Base-by-base conservation (phyloP, 2,329 filamentous ascomycete species). In the Ophiostoma sp. region DNA sequence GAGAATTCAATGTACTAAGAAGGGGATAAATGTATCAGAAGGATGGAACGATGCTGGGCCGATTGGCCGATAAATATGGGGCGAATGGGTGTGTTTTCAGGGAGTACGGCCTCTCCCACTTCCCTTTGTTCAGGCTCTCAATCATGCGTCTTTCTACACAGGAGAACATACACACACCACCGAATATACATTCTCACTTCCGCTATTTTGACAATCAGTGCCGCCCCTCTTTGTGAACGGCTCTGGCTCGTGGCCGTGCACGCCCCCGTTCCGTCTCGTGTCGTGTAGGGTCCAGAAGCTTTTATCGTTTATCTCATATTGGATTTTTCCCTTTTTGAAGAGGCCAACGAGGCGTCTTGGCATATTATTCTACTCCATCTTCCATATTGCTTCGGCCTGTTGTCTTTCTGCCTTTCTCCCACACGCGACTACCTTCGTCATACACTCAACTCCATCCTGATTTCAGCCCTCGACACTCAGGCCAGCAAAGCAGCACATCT, bases 271-370 rank as follows among this genome's bases (percentile, higher is more conserved):
- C 62, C 36, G 42, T 42, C 52, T 42, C 16, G 60, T 18, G 40
- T 63, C 49, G 52, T 38, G 18, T 58, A 60, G 55, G 60, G 9
- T 42, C 60, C 38, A 42, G 60, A 60, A 60, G 60, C 38, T 42
- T 63, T 64, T 64, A 45, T 64, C 63, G 41, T 47, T 36, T 44
- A 44, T 63, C 60, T 6, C 3, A n/a, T 42, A 62, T 58, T 38
- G 8, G 58, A 62, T n/a, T 62, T 62, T 62, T 42, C 38, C 36
- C 55, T 18, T 55, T 52, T 16, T 52, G 41, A 66, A 70, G 38
- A 70, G 67, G 69, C 69, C 69, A 70, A 47, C 69, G 42, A 68
- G 66, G 44, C 69, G 62, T 70, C 65, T 66, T 65, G 41, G 47
- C 47, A 14, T 9, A 27, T 27, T 27, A 27, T 27, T 27, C 11